Evolutionary conservation across 805 yeast species (phyloP), one percentile per base, ranked within the genome.

Genomic region (Ogataea thermomethanolica): DNA sequence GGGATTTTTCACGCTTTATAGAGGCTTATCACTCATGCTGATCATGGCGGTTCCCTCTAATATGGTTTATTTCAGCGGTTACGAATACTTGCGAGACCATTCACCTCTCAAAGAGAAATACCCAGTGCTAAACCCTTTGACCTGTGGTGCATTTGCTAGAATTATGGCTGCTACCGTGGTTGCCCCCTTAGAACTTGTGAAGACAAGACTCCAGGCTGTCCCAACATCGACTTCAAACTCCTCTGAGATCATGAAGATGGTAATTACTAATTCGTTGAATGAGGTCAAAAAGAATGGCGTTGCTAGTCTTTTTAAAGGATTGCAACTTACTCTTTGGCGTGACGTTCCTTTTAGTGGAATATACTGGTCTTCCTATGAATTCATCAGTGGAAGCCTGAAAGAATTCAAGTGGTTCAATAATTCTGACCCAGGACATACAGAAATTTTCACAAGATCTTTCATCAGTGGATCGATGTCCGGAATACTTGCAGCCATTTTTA

Each of bases 321-420:
- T 93, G 15, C 79, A 84, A 29, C 72, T 93, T 28, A 93, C 99
- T 0, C 70, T 93, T 11, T 91, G 96, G 96, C 73, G 99, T 62
- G 99, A 93, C 60, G 98, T 91, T 0, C 99, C 99, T 1, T 93
- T 93, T 59, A 83, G 95, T 46, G 97, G 95, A 1, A 80, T 91
- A 1, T 93, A 93, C 62, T 93, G 99, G 99, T 77, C 87, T 8
- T 74, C 83, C 5, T 88, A 90, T 53, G 98, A 90, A 55, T 70
- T 59, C 45, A 58, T 69, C 27, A 48, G 64, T 4, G 50, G 46
- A 15, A 45, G 38, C 30, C 29, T 70, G 52, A 55, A 69, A 44
- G 39, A 35, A 12, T 32, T 64, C 59, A 11, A 27, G 28, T 1
- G 37, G 39, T 3, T 39, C 60, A 22, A 54, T 21, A 31, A 49